phyloP scores from a whole-genome alignment of 306 rosid genomes.

The Phaseolus lunatus region DNA sequence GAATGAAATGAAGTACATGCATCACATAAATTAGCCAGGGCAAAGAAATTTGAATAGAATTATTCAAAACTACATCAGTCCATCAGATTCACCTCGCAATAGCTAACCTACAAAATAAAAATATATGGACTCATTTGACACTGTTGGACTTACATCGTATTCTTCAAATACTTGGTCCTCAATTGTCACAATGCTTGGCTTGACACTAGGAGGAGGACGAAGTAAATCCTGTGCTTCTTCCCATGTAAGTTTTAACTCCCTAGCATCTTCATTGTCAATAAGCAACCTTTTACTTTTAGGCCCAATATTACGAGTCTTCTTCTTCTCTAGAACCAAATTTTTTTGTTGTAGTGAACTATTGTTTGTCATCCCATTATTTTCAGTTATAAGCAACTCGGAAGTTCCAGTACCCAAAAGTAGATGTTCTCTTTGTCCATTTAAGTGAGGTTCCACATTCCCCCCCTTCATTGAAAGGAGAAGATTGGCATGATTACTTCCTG shows the following conservation, averaged over 20 bases:
- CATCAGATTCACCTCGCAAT: not conserved
- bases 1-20: constrained; percentile 45
- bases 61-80: constrained; percentile 20
- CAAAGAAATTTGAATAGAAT: constrained; percentile 38
- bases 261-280: constrained; percentile 81
- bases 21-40: constrained; percentile 41
- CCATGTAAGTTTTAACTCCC: constrained; percentile 95
- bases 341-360: constrained; percentile 60
- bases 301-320: constrained; percentile 88
- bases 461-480: constrained; percentile 57
- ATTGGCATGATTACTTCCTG: constrained; percentile 60
- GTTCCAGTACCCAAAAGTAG: constrained; percentile 57
- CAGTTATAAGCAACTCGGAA: constrained; percentile 56
- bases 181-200: constrained; percentile 80
- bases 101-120: constrained; percentile 27
- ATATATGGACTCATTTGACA: constrained; percentile 13
- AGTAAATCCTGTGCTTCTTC: constrained; percentile 99
- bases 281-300: constrained; percentile 86
- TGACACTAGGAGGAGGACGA: constrained; percentile 87
- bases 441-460: constrained; percentile 59
- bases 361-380: constrained; percentile 53
- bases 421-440: constrained; percentile 53
- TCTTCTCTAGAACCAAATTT: constrained; percentile 65
- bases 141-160: constrained; percentile 76
- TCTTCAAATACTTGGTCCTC: constrained; percentile 95